Conservation (phyloP, 1,284 basidiomycete species). For the Xerocomus cyaneibrunnescens region DNA sequence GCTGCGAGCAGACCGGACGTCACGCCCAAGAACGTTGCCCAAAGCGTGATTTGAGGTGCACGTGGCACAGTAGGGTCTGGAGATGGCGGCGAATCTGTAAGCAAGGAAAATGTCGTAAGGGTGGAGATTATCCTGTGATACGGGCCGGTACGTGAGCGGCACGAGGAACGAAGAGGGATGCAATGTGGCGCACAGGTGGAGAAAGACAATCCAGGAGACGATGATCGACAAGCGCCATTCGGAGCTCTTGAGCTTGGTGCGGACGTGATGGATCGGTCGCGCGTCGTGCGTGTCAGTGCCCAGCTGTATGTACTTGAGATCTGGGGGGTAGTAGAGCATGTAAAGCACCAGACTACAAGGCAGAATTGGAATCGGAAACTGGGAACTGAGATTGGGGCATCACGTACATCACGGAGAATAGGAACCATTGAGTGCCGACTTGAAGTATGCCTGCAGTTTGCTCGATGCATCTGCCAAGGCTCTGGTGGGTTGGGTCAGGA, state of each 20-base stretch:
- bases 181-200: slow-evolving; percentile 67
- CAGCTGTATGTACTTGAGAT: slow-evolving; percentile 67
- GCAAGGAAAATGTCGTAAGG: slow-evolving; percentile 56
- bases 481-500: slow-evolving; percentile 42
- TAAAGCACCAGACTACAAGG: slow-evolving; percentile 77
- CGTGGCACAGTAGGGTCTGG: slow-evolving; percentile 36
- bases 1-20: slow-evolving; percentile 76
- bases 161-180: slow-evolving; percentile 11
- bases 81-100: slow-evolving; percentile 44
- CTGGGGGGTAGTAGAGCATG: slow-evolving; percentile 87
- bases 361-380: not conserved
- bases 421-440: slow-evolving; percentile 81
- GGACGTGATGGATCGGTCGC: slow-evolving; percentile 44
- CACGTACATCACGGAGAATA: slow-evolving; percentile 80
- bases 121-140: slow-evolving; percentile 48
- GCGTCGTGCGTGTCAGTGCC: slow-evolving; percentile 46
- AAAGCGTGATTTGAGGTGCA: slow-evolving; percentile 50
- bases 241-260: slow-evolving; percentile 51
- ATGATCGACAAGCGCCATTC: slow-evolving; percentile 78
- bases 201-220: slow-evolving; percentile 68
- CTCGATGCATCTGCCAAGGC: slow-evolving; percentile 74
- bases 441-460: slow-evolving; percentile 84
- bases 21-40: slow-evolving; percentile 90
- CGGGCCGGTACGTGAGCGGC: slow-evolving; percentile 7
- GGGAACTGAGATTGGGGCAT: not conserved